Conservation (phyloP, 2,329 filamentous ascomycete species). For the Fusarium sp. region DNA sequence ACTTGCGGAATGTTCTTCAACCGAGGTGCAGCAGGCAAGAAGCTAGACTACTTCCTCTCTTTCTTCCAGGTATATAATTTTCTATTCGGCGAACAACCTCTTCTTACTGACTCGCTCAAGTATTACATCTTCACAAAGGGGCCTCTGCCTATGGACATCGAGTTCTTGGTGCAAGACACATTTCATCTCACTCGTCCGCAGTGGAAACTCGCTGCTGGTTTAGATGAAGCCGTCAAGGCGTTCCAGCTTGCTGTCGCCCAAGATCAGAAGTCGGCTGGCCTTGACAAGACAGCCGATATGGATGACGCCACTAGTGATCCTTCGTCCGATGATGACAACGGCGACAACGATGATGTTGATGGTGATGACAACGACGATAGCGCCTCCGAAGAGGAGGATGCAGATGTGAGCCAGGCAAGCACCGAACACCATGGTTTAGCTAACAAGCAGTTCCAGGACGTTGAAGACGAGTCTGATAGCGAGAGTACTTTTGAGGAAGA, state of each 20-base stretch:
- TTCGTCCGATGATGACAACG: slow-evolving; percentile 81
- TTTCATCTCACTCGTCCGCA: slow-evolving; percentile 87
- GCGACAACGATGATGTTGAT: slow-evolving; percentile 74
- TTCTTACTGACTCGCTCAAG: slow-evolving; percentile 52
- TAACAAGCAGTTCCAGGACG: slow-evolving; percentile 54
- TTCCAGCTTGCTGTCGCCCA: slow-evolving; percentile 91
- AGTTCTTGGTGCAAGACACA: slow-evolving; percentile 95
- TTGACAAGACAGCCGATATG: slow-evolving; percentile 75
- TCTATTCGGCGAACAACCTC: not conserved
- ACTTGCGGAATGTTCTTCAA: slow-evolving; percentile 98
- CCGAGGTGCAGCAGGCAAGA: slow-evolving; percentile 92
- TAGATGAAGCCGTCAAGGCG: slow-evolving; percentile 84
- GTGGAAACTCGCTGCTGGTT: slow-evolving; percentile 86
- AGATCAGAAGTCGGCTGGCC: slow-evolving; percentile 84
- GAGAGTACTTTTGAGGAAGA: slow-evolving; percentile 83
- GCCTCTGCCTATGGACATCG: slow-evolving; percentile 92
- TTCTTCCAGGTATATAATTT: slow-evolving; percentile 80
- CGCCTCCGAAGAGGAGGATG: slow-evolving; percentile 69
- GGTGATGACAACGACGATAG: slow-evolving; percentile 72
- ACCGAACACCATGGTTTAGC: not conserved
- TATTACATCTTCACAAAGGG: slow-evolving; percentile 96
- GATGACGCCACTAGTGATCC: slow-evolving; percentile 79
- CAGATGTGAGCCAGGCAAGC: slow-evolving; percentile 57
- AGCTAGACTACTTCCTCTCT: slow-evolving; percentile 95
- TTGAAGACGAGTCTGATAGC: slow-evolving; percentile 60